Conservation (phyloP, 768 basidiomycete species). For the Boletales sp. region DNA sequence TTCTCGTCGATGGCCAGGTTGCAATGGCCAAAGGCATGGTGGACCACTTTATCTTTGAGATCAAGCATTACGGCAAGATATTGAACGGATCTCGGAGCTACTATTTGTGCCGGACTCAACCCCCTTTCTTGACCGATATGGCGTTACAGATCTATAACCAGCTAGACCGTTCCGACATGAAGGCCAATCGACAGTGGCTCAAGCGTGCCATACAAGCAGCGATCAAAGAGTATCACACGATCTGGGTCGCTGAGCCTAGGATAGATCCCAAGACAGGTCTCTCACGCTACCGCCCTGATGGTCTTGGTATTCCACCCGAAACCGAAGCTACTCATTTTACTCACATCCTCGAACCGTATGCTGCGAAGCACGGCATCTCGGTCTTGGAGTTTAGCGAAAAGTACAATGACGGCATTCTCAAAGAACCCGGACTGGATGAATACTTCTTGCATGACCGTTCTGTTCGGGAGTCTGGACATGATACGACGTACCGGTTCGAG, state of each 20-base stretch:
- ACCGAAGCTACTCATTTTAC: constrained; percentile 99
- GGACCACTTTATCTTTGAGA: constrained; percentile 98
- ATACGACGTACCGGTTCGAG: constrained; percentile 96
- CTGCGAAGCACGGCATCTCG: constrained; percentile 86
- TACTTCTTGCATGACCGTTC: constrained; percentile 97
- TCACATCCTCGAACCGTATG: constrained; percentile 93
- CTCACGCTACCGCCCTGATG: constrained; percentile 91
- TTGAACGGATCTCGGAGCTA: constrained; percentile 93
- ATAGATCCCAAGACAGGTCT: constrained; percentile 94
- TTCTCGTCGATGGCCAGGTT: constrained; percentile 92
- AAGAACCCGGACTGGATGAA: constrained; percentile 88
- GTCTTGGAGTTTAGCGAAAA: constrained; percentile 95
- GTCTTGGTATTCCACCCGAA: constrained; percentile 95
- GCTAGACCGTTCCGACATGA: constrained; percentile 79
- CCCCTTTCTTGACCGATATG: constrained; percentile 98
- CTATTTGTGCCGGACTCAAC: constrained; percentile 95
- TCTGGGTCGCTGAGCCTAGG: constrained; percentile 94
- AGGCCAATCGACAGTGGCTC: constrained; percentile 81
- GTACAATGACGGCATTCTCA: constrained; percentile 81
- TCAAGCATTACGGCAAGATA: constrained; percentile 96
- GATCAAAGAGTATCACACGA: constrained; percentile 97
- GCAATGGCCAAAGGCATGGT: constrained; percentile 97
- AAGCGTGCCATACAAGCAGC: constrained; percentile 95
- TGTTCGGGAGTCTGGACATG: constrained; percentile 94
- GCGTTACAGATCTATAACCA: constrained; percentile 97